phyloP scores from a whole-genome alignment of 1,139 yeast species.

The Protomyces pachydermus region DNA sequence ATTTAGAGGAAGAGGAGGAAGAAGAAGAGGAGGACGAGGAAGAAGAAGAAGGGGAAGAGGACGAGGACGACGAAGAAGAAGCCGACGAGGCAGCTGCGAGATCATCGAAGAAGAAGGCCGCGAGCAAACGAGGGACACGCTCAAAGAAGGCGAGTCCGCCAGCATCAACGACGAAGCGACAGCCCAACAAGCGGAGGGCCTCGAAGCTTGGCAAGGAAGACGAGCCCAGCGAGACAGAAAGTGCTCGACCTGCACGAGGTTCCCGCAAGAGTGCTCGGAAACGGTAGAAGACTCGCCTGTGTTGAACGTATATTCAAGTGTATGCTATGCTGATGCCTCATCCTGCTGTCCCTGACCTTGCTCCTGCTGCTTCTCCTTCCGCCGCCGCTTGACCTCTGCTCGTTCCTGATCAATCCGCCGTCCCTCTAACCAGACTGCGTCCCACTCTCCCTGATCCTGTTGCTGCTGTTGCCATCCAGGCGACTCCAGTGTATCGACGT shows the following conservation, averaged over 20 bases:
- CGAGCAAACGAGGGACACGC: neutral
- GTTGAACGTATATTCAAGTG: neutral
- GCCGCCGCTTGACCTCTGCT: constrained; percentile 10
- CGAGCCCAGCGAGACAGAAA: neutral
- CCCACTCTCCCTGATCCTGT: neutral
- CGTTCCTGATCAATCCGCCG: constrained; percentile 18
- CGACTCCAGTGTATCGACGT: neutral
- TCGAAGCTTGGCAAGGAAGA: neutral
- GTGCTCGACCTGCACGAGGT: neutral
- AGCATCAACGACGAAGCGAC: neutral
- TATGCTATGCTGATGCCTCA: neutral
- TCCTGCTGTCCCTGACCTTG: neutral
- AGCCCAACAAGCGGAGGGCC: neutral
- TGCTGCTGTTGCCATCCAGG: neutral
- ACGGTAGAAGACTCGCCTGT: neutral
- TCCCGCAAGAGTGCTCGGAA: neutral
- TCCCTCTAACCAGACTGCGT: constrained; percentile 15
- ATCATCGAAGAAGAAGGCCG: neutral
- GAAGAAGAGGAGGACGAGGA: neutral
- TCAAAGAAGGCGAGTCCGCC: neutral
- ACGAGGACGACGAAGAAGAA: neutral
- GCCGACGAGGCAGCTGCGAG: neutral
- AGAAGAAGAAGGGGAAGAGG: neutral
- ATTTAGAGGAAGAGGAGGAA: neutral
- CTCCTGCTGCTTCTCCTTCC: neutral